phyloP scores from a whole-genome alignment of 2,329 filamentous ascomycete genomes.

The Fusarium foetens region DNA sequence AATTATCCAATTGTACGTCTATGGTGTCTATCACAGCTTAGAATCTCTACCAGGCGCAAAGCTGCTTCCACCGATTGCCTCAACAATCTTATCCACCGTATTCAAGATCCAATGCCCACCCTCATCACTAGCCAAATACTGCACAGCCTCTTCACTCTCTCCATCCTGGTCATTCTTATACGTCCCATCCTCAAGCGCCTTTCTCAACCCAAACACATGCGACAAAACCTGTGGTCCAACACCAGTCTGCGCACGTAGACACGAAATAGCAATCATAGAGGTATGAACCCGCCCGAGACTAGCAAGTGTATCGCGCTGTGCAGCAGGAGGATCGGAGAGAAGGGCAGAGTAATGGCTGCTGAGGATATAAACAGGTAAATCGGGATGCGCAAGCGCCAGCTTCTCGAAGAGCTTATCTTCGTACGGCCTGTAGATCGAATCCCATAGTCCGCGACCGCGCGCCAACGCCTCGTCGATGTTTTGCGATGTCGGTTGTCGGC shows the following conservation, averaged over 20 bases:
- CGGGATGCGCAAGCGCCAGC: slow-evolving; percentile 80
- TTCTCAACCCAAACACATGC: slow-evolving; percentile 83
- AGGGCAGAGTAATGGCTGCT: slow-evolving; percentile 78
- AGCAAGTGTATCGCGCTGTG: slow-evolving; percentile 55
- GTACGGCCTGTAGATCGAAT: slow-evolving; percentile 80
- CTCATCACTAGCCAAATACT: slow-evolving; percentile 58
- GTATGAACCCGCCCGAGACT: slow-evolving; percentile 77
- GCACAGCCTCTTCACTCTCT: slow-evolving; percentile 49
- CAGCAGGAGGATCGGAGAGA: slow-evolving; percentile 72
- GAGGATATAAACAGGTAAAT: slow-evolving; percentile 83
- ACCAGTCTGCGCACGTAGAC: slow-evolving; percentile 80
- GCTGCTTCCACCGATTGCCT: slow-evolving; percentile 57
- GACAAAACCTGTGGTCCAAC: slow-evolving; percentile 85
- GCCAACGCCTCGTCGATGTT: slow-evolving; percentile 65
- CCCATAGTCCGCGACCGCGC: slow-evolving; percentile 76
- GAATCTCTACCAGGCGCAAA: slow-evolving; percentile 49
- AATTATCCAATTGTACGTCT: not conserved
- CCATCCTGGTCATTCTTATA: slow-evolving; percentile 52
- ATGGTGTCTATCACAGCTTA: slow-evolving; percentile 21
- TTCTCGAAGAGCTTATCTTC: slow-evolving; percentile 76
- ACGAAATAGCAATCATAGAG: slow-evolving; percentile 77
- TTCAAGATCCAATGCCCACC: slow-evolving; percentile 59
- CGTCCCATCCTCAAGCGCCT: slow-evolving; percentile 76
- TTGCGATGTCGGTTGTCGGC: slow-evolving; percentile 60
- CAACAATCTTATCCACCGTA: slow-evolving; percentile 57